Percentiles rank a stretch among this genome's conserved stretches.
Evolutionary conservation across 768 basidiomycete species (phyloP).

Genomic region (Galerina marginata): DNA sequence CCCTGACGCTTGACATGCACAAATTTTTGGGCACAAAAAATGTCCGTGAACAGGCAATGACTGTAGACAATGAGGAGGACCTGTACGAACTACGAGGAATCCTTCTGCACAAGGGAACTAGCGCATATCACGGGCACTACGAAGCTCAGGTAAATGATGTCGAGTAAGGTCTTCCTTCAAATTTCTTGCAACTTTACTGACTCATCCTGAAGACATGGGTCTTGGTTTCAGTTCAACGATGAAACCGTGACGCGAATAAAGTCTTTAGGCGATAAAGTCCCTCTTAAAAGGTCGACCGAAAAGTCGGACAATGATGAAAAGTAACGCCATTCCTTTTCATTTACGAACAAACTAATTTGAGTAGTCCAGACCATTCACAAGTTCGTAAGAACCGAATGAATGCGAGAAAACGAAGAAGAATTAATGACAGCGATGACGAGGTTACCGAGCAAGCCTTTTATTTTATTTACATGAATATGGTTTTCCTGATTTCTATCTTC

Average conservation of each 20-base stretch:
- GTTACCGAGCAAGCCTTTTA: slow-evolving; percentile 14
- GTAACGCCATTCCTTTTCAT: slow-evolving; percentile 4
- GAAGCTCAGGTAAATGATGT: slow-evolving; percentile 83
- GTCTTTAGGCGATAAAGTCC: slow-evolving; percentile 52
- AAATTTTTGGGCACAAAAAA: slow-evolving; percentile 53
- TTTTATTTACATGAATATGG: no score
- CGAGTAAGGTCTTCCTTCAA: slow-evolving; percentile 48
- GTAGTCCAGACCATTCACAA: slow-evolving; percentile 33
- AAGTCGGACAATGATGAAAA: slow-evolving; percentile 28
- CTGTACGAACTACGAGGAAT: slow-evolving; percentile 88
- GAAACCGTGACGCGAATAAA: slow-evolving; percentile 76
- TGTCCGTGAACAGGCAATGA: slow-evolving; percentile 17
- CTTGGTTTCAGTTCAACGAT: slow-evolving; percentile 95
- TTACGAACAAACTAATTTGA: slow-evolving; percentile 2
- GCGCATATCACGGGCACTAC: slow-evolving; percentile 91
- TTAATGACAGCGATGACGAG: slow-evolving; percentile 68
- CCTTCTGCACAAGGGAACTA: slow-evolving; percentile 87
- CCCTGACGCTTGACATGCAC: slow-evolving; percentile 73
- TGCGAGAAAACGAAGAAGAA: slow-evolving; percentile 56
- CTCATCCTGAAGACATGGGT: slow-evolving; percentile 50
- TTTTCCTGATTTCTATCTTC: no score
- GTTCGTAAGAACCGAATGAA: slow-evolving; percentile 40
- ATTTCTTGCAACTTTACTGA: not conserved
- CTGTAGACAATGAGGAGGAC: slow-evolving; percentile 27
- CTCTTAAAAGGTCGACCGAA: slow-evolving; percentile 32